phyloP scores from a whole-genome alignment of 257 asterid genomes.

The Solanum pimpinellifolium region DNA sequence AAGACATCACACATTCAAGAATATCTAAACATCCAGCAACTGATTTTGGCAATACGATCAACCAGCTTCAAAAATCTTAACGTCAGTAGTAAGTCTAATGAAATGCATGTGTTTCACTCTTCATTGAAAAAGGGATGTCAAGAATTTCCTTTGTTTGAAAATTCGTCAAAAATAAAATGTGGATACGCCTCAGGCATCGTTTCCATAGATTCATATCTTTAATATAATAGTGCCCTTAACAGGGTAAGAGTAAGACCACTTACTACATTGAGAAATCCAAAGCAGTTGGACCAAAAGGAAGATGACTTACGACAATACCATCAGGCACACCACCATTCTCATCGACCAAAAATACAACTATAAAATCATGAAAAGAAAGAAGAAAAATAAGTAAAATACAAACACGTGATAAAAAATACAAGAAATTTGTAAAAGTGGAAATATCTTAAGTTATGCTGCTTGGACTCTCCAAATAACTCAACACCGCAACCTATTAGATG shows the following conservation, averaged over 20 bases:
- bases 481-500: neutral
- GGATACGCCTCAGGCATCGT: no score
- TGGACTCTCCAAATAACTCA: neutral
- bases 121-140: no score
- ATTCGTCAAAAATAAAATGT: no score
- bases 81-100: no score
- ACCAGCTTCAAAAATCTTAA: no score
- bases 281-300: conserved; percentile 31
- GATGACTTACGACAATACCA: conserved; percentile 75
- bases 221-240: neutral
- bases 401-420: neutral
- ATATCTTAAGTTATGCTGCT: neutral
- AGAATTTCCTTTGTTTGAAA: no score
- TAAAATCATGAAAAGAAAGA: conserved; percentile 43
- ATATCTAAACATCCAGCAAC: no score
- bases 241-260: conserved; percentile 7
- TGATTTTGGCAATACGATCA: no score
- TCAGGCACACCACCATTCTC: conserved; percentile 96
- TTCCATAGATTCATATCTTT: neutral
- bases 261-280: conserved; percentile 91
- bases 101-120: no score
- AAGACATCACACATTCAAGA: no score
- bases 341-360: conserved; percentile 79
- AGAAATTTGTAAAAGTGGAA: neutral
- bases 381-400: neutral